Base-by-base conservation (phyloP, 768 basidiomycete species). In the Lactarius akahatsu region DNA sequence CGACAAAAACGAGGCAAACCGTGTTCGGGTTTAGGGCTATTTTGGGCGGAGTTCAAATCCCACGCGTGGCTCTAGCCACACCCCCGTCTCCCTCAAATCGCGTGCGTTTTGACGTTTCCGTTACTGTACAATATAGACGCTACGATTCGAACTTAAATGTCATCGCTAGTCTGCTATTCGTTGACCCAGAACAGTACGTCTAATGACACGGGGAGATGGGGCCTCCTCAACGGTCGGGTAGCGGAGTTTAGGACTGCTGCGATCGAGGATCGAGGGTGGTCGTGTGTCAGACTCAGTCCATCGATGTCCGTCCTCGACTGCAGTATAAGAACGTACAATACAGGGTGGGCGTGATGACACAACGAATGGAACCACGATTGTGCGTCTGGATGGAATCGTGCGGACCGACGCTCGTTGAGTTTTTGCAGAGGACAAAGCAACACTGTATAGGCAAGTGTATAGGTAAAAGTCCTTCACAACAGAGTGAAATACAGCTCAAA, bases 11-110 rank as follows among this genome's bases (percentile, higher is more conserved):
- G 57, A 65, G 64, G 45, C 63, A 41, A 52, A 58, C 50, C 30
- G 55, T 55, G 59, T 69, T 67, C 63, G 66, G 69, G 69, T 63
- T 63, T 68, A 60, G 62, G 69, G 66, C 61, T 59, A 63, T 57
- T 69, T 69, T 28, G 59, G 41, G 59, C 69, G 69, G 69, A 69
- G 69, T 63, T 30, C 36, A 32, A 69, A 68, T 55, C 0, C 23
- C 34, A 26, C 57, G 23, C 57, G 45, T 36, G 15, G 57, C 8
- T 34, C 38, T 41, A 40, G 65, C 65, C 65, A 66, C 65, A 54
- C 56, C 8, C 34, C 1, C 26, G 30, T 32, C 26, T 28, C 26
- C 30, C 30, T 50, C 50, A 10, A 36, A 34, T n/a, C 10, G 56
- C 56, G 13, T 36, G 57, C 38, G 11, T 9, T 8, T 40, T 58